A percentile compares a stretch with the other conserved stretches of the same genome.
These are phyloP conservation scores for Paecilomyces variotii DNA, from an alignment of 2,329 filamentous ascomycete genomes.

Conservation along the genomic window DNA sequence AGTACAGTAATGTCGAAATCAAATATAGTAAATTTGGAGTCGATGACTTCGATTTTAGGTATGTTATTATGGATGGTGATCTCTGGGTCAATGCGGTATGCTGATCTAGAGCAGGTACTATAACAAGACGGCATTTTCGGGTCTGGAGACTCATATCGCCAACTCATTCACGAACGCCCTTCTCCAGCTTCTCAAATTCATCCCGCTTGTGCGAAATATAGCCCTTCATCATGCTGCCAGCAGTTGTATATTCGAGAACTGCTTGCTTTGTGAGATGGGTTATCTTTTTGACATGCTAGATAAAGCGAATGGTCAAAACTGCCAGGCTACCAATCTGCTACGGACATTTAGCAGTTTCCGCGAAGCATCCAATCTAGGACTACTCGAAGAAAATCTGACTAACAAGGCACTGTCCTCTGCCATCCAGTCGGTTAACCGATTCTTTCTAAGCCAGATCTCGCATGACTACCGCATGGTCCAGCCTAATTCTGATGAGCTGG, in stretches of 20 bases:
- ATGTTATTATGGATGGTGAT: slow-evolving; percentile 63
- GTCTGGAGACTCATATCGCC: slow-evolving; percentile 88
- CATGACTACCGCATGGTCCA: slow-evolving; percentile 65
- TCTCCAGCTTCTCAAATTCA: slow-evolving; percentile 85
- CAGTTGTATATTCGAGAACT: slow-evolving; percentile 71
- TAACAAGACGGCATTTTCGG: slow-evolving; percentile 86
- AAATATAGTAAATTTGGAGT: slow-evolving; percentile 99
- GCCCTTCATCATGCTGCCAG: slow-evolving; percentile 84
- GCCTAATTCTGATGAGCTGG: slow-evolving; percentile 56
- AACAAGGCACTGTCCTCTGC: slow-evolving; percentile 68
- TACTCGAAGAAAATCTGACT: slow-evolving; percentile 76
- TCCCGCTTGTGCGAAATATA: slow-evolving; percentile 76
- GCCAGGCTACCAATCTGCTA: slow-evolving; percentile 89
- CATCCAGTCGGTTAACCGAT: slow-evolving; percentile 78
- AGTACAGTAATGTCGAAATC: slow-evolving; percentile 93
- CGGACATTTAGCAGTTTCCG: slow-evolving; percentile 80
- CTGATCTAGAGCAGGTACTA: slow-evolving; percentile 58
- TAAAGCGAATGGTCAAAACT: slow-evolving; percentile 88
- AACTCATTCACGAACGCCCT: slow-evolving; percentile 95
- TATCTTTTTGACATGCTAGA: slow-evolving; percentile 98
- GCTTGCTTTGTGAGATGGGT: slow-evolving; percentile 86
- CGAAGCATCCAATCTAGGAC: slow-evolving; percentile 65
- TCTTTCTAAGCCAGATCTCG: slow-evolving; percentile 72
- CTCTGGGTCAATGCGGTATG: slow-evolving; percentile 37
- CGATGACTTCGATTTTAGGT: slow-evolving; percentile 99